phyloP scores from a whole-genome alignment of 768 basidiomycete species.

The Panaeolus cyanescens region DNA sequence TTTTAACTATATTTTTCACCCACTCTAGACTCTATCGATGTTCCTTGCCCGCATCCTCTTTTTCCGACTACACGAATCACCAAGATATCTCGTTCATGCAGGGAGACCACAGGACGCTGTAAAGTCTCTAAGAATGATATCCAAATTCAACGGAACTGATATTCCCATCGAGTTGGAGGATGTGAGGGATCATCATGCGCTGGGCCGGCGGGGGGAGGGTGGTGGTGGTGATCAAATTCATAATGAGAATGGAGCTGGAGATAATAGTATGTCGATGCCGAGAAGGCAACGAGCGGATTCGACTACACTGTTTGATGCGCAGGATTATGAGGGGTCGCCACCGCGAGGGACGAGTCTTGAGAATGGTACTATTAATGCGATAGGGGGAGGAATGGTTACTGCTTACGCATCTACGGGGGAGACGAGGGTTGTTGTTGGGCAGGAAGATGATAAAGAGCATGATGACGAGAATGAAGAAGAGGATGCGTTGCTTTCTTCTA shows the following conservation, averaged over 20 bases:
- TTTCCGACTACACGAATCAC: slow-evolving; percentile 93
- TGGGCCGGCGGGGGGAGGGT: too few relatives aligned
- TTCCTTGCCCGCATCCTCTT: slow-evolving; percentile 85
- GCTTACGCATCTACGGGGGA: slow-evolving; percentile 38
- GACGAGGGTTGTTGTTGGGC: slow-evolving; percentile 22
- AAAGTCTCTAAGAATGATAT: slow-evolving; percentile 81
- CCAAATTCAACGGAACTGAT: slow-evolving; percentile 80
- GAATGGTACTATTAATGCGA: slow-evolving; percentile 2
- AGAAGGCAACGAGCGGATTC: slow-evolving; percentile 28
- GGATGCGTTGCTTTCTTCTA: neutral
- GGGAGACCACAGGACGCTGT: slow-evolving; percentile 86
- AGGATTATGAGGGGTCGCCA: slow-evolving; percentile 25
- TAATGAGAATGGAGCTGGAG: too few relatives aligned
- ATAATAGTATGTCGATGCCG: too few relatives aligned
- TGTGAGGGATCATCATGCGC: slow-evolving; percentile 51
- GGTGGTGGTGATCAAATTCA: too few relatives aligned
- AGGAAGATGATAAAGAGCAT: slow-evolving; percentile 1
- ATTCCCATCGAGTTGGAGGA: slow-evolving; percentile 70
- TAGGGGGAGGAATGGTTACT: slow-evolving; percentile 18
- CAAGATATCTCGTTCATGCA: slow-evolving; percentile 88
- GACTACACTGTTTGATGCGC: slow-evolving; percentile 35
- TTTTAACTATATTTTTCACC: slow-evolving; percentile 4
- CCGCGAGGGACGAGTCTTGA: slow-evolving; percentile 5
- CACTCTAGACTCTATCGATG: slow-evolving; percentile 78
- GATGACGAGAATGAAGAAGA: slow-evolving; percentile 4